These are phyloP conservation scores for Cyathus olla DNA, from an alignment of 1,284 basidiomycete species.

Conservation along the genomic window DNA sequence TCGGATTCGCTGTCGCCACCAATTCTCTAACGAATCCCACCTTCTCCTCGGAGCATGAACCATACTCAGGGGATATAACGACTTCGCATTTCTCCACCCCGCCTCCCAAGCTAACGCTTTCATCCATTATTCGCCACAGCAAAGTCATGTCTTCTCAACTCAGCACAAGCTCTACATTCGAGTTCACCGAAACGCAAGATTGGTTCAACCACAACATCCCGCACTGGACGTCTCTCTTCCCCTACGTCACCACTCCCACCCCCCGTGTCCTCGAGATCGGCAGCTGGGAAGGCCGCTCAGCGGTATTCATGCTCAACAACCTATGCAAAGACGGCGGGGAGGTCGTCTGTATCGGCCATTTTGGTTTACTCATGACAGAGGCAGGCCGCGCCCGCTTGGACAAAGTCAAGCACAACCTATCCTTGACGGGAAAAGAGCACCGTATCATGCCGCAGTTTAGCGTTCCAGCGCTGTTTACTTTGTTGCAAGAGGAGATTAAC, in stretches of 20 bases:
- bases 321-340: conserved; percentile 57
- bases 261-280: conserved; percentile 70
- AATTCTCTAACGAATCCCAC: too few relatives aligned
- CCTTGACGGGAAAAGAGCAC: conserved; percentile 51
- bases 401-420: conserved; percentile 60
- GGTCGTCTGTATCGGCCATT: conserved; percentile 68
- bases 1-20: too few relatives aligned
- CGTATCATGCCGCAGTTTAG: conserved; percentile 66
- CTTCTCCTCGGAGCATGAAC: too few relatives aligned
- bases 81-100: too few relatives aligned
- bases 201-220: conserved; percentile 63
- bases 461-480: conserved; percentile 57
- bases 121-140: too few relatives aligned
- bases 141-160: too few relatives aligned
- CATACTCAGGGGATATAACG: too few relatives aligned
- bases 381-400: conserved; percentile 58
- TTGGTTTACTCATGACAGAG: conserved; percentile 62
- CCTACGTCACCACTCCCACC: conserved; percentile 40
- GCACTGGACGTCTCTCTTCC: conserved; percentile 54
- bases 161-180: conserved; percentile 10
- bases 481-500: conserved; percentile 59
- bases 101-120: too few relatives aligned
- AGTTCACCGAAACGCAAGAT: conserved; percentile 65
- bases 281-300: conserved; percentile 73
- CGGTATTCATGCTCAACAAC: conserved; percentile 60